Percentiles rank a stretch among this genome's conserved stretches.
phyloP scores from a whole-genome alignment of 2,329 filamentous ascomycete genomes.

The Clarireedia sp. region DNA sequence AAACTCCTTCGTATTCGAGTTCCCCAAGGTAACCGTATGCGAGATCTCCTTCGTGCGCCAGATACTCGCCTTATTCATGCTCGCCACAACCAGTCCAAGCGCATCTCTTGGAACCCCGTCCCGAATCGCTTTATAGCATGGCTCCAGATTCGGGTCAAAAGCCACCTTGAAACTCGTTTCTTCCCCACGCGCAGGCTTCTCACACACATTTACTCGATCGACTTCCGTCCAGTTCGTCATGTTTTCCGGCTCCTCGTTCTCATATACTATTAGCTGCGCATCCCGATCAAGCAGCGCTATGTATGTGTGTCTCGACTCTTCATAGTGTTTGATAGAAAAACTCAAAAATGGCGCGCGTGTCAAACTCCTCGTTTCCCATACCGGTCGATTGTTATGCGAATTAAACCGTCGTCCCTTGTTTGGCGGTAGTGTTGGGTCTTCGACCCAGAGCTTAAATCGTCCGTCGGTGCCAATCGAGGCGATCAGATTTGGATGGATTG shows the following conservation, averaged over 20 bases:
- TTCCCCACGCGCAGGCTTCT: conserved; percentile 66
- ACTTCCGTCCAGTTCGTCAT: conserved; percentile 67
- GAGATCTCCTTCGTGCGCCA: conserved; percentile 64
- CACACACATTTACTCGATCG: conserved; percentile 68
- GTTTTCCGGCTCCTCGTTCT: conserved; percentile 78
- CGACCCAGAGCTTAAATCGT: conserved; percentile 85
- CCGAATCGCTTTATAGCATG: conserved; percentile 67
- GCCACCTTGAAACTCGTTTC: conserved; percentile 80
- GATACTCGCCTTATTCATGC: conserved; percentile 74
- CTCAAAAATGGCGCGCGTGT: conserved; percentile 52
- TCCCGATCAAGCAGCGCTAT: conserved; percentile 79
- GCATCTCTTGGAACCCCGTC: conserved; percentile 77
- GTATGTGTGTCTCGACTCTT: conserved; percentile 73
- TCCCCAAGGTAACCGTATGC: conserved; percentile 42
- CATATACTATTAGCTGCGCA: conserved; percentile 70
- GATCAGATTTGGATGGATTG: conserved; percentile 76
- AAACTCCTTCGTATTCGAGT: conserved; percentile 63
- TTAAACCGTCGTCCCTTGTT: conserved; percentile 74
- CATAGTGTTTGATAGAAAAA: conserved; percentile 76
- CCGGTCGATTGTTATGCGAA: conserved; percentile 56
- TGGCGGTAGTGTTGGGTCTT: conserved; percentile 73
- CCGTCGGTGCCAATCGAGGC: conserved; percentile 86
- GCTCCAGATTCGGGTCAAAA: conserved; percentile 81
- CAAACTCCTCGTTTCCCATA: conserved; percentile 29
- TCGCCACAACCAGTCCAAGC: conserved; percentile 74